A percentile compares a stretch with the other conserved stretches of the same genome.
phyloP scores from a whole-genome alignment of 371 early-diverging fungal genomes.

The Mortierella sp. region DNA sequence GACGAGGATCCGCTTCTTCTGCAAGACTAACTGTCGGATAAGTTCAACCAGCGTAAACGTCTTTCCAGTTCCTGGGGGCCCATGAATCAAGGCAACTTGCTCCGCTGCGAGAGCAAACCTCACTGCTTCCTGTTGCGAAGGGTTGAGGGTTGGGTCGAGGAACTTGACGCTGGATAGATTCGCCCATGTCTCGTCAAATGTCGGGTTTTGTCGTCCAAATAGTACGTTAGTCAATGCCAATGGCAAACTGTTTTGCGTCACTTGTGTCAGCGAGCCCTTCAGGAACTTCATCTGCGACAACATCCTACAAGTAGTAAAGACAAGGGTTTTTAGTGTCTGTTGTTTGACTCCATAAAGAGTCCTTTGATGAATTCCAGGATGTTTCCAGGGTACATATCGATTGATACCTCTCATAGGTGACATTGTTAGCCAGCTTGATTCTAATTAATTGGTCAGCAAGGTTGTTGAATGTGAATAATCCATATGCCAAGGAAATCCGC shows the following conservation, averaged over 20 bases:
- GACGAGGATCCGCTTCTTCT: slow-evolving; percentile 83
- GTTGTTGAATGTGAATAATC: background rate
- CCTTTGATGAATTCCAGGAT: too few species aligned
- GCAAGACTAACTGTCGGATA: slow-evolving; percentile 80
- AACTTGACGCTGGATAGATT: slow-evolving; percentile 55
- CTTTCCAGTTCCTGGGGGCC: slow-evolving; percentile 96
- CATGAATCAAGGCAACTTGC: slow-evolving; percentile 87
- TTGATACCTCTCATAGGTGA: slow-evolving; percentile 77
- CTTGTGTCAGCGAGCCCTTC: slow-evolving; percentile 37
- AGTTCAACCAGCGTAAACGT: slow-evolving; percentile 93
- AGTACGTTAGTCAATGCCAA: slow-evolving; percentile 60
- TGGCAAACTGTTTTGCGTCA: slow-evolving; percentile 31
- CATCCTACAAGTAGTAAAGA: slow-evolving; percentile 26
- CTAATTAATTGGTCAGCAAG: slow-evolving; percentile 14
- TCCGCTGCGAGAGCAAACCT: slow-evolving; percentile 72
- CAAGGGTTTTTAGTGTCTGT: background rate
- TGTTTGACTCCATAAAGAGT: background rate
- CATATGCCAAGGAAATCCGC: background rate
- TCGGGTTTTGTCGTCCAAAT: slow-evolving; percentile 60
- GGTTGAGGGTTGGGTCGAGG: slow-evolving; percentile 79
- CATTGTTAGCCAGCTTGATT: slow-evolving; percentile 81
- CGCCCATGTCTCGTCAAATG: slow-evolving; percentile 42
- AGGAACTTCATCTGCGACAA: slow-evolving; percentile 44
- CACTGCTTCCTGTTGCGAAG: slow-evolving; percentile 84
- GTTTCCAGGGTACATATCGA: background rate